Evolutionary conservation across 352 stramenopile genomes (phyloP).

Genomic region (Phytopythium helicoides): DNA sequence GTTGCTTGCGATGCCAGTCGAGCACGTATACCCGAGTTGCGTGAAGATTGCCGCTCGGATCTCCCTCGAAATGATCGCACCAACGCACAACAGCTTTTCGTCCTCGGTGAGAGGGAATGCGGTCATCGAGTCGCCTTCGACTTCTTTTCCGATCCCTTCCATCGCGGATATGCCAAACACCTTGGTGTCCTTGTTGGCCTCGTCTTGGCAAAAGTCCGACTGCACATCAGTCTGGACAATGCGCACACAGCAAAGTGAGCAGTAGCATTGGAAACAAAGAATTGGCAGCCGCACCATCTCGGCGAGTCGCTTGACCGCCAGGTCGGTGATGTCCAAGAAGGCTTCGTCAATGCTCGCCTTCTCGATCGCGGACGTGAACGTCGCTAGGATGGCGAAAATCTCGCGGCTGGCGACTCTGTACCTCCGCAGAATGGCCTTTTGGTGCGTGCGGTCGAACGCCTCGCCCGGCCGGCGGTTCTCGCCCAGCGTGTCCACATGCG

Average conservation of each 20-base stretch:
- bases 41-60: slow-evolving; percentile 63
- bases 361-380: slow-evolving; percentile 54
- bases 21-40: slow-evolving; percentile 77
- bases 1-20: slow-evolving; percentile 70
- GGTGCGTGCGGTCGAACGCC: slow-evolving; percentile 66
- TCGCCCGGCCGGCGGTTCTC: slow-evolving; percentile 67
- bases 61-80: slow-evolving; percentile 61
- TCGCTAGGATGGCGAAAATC: slow-evolving; percentile 65
- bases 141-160: slow-evolving; percentile 27
- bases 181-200: slow-evolving; percentile 57
- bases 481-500: slow-evolving; percentile 78
- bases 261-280: no score
- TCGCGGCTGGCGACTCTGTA: slow-evolving; percentile 78
- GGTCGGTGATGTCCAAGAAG: slow-evolving; percentile 77
- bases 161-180: slow-evolving; percentile 59
- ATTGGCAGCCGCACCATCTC: slow-evolving; percentile 27
- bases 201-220: slow-evolving; percentile 64
- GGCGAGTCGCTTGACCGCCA: slow-evolving; percentile 50
- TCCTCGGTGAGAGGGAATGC: slow-evolving; percentile 62
- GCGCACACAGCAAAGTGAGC: no score
- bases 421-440: slow-evolving; percentile 77
- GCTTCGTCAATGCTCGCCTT: slow-evolving; percentile 82
- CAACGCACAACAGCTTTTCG: slow-evolving; percentile 67
- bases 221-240: slow-evolving; percentile 31
- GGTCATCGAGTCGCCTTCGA: slow-evolving; percentile 16